Base-by-base conservation (phyloP, 1,139 yeast species). In the Arxiozyma slooffiae region DNA sequence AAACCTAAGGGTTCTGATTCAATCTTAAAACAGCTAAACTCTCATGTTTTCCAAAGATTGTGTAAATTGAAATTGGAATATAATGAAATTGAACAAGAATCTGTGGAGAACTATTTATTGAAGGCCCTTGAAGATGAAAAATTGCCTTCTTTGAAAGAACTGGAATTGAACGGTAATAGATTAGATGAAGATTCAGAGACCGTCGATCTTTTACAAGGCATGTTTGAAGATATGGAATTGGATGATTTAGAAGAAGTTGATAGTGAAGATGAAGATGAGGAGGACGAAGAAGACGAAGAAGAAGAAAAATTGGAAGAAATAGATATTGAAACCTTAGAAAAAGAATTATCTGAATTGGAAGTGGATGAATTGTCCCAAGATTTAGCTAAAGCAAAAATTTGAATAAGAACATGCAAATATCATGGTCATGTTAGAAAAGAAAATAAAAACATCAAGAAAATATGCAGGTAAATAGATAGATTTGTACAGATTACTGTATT, bases 221-320 rank as follows among this genome's bases (percentile, higher is more conserved):
- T 84, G 22, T 89, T 92, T 59, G 61, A 58, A 41, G 87, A 81
- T 55, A 95, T 96, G 52, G 94, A 84, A 66, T 69, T 92, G 36
- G 97, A 92, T 61, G 98, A 92, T 60, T 78, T 94, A 72, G 98
- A 92, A 71, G 96, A 88, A 66, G 75, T 81, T 47, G 89, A 86
- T 58, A 82, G 87, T 54, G 97, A 86, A 23, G 95, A 84, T 51
- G 95, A 85, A 54, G 92, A 82, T 34, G 87, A 80, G 9, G 86
- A 77, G 2, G 85, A 79, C 6, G 85, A 78, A 16, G 85, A 78
- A 6, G 85, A 76, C 21, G 80, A 72, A 17, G 82, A 77, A 48
- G 78, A 72, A 53, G 74, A 72, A 43, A 75, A 71, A 52, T 76
- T 74, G 52, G 76, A 72, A 47, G 80, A 78, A 48, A 75, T 76